Percentiles rank a stretch among this genome's conserved stretches.
These are phyloP conservation scores for Botrytis sinoallii DNA, from an alignment of 2,329 filamentous ascomycete species.

Conservation along the genomic window DNA sequence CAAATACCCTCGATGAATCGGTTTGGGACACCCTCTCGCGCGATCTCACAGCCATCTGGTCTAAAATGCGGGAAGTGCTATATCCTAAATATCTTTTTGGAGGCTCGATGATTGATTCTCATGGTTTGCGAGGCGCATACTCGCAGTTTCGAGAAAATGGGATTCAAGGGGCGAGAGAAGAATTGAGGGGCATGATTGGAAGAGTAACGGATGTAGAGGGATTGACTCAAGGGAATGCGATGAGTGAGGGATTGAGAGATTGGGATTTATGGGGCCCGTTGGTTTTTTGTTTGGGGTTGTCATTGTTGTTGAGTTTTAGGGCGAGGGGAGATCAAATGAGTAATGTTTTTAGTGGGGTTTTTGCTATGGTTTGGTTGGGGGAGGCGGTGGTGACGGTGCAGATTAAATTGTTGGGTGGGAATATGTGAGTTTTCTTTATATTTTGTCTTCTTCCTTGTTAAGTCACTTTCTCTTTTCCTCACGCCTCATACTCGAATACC, in stretches of 20 bases:
- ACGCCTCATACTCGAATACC: background rate
- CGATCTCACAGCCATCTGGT: slow-evolving; percentile 90
- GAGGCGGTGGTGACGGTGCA: slow-evolving; percentile 96
- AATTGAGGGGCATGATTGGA: slow-evolving; percentile 59
- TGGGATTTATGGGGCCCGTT: slow-evolving; percentile 99
- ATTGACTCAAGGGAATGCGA: slow-evolving; percentile 55
- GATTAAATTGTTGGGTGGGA: slow-evolving; percentile 93
- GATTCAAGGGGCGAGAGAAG: slow-evolving; percentile 57
- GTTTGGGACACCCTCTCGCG: slow-evolving; percentile 97
- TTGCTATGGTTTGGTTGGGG: slow-evolving; percentile 94
- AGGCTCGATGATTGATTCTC: slow-evolving; percentile 61
- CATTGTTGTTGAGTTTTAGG: slow-evolving; percentile 80
- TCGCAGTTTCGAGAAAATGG: slow-evolving; percentile 58
- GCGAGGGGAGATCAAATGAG: slow-evolving; percentile 79
- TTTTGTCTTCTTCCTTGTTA: too few relatives aligned
- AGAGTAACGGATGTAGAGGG: slow-evolving; percentile 62
- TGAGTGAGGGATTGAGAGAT: slow-evolving; percentile 87
- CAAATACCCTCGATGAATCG: slow-evolving; percentile 93
- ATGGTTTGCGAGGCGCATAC: slow-evolving; percentile 57
- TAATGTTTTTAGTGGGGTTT: slow-evolving; percentile 90
- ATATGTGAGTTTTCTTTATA: slow-evolving; percentile 70
- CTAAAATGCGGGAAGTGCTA: slow-evolving; percentile 95
- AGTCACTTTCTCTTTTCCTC: background rate
- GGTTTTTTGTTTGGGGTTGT: slow-evolving; percentile 87
- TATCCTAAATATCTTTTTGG: slow-evolving; percentile 91